Conservation (phyloP, 2,329 filamentous ascomycete species). For the Colletotrichum musae region DNA sequence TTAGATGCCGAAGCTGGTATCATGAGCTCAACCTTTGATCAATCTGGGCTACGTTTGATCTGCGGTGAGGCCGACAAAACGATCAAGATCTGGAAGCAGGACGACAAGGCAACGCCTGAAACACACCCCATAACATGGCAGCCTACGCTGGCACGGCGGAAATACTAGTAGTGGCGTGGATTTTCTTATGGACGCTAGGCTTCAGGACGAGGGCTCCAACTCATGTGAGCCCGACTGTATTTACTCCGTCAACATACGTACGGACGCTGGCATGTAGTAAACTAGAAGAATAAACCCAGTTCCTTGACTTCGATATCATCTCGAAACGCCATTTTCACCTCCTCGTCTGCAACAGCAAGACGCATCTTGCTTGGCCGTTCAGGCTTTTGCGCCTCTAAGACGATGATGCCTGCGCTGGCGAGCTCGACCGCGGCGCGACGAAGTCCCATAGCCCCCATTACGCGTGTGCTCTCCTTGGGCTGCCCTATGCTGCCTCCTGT, state of each 20-base stretch:
- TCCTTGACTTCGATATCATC: constrained; percentile 91
- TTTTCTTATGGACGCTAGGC: not conserved
- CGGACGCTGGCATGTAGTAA: no score
- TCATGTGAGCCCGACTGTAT: no score
- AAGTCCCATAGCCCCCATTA: constrained; percentile 53
- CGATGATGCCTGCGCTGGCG: constrained; percentile 88
- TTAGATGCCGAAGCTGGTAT: constrained; percentile 95
- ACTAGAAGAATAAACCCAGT: constrained; percentile 72
- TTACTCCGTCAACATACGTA: no score
- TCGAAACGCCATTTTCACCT: constrained; percentile 88
- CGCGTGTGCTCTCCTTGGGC: constrained; percentile 7
- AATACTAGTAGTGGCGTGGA: constrained; percentile 59
- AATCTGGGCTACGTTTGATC: constrained; percentile 89
- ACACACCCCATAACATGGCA: constrained; percentile 95
- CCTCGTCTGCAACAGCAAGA: constrained; percentile 89
- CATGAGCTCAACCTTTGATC: constrained; percentile 94
- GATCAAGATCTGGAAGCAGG: constrained; percentile 97
- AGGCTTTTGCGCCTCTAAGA: constrained; percentile 83
- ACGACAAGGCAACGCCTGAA: constrained; percentile 91
- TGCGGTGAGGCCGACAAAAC: constrained; percentile 98
- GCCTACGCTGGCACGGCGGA: constrained; percentile 82
- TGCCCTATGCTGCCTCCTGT: constrained; percentile 26
- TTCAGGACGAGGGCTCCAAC: no score
- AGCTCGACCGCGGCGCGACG: constrained; percentile 84
- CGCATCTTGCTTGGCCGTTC: constrained; percentile 91